A percentile compares a stretch with the other conserved stretches of the same genome.
Conservation (phyloP, 2,329 filamentous ascomycete species). For the Exophiala lecanii-corni region DNA sequence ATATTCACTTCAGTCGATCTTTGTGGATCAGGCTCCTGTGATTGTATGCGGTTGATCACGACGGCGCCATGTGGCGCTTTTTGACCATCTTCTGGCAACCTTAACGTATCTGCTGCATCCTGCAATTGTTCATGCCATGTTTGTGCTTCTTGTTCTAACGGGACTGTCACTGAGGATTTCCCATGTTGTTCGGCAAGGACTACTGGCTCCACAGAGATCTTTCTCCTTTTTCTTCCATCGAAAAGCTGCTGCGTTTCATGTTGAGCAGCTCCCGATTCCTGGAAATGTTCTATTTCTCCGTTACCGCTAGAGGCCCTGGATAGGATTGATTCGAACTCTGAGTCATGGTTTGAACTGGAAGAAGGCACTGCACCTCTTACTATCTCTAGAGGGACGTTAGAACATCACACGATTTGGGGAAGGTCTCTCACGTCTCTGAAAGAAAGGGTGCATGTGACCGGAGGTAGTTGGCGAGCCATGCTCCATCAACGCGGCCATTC, state of each 20-base stretch:
- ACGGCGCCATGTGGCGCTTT: background rate
- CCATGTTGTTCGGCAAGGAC: background rate
- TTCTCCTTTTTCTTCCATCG: conserved; percentile 19
- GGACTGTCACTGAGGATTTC: too few species aligned
- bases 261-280: too few species aligned
- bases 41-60: background rate
- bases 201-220: conserved; percentile 10
- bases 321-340: too few species aligned
- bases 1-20: background rate
- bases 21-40: background rate
- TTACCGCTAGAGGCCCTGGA: too few species aligned
- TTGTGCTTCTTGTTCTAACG: too few species aligned
- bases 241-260: background rate
- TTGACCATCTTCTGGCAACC: background rate
- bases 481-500: conserved; percentile 19
- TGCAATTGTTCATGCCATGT: conserved; percentile 15
- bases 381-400: too few species aligned
- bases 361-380: too few species aligned
- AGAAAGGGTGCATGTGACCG: conserved; percentile 22
- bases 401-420: too few species aligned
- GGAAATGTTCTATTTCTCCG: too few species aligned
- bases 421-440: conserved; percentile 34
- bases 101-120: conserved; percentile 6
- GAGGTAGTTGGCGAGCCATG: conserved; percentile 5
- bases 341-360: too few species aligned